Evolutionary conservation across 228 moss, liverwort and hornwort genomes (phyloP).

Genomic region (Sphagnum magellanicum): DNA sequence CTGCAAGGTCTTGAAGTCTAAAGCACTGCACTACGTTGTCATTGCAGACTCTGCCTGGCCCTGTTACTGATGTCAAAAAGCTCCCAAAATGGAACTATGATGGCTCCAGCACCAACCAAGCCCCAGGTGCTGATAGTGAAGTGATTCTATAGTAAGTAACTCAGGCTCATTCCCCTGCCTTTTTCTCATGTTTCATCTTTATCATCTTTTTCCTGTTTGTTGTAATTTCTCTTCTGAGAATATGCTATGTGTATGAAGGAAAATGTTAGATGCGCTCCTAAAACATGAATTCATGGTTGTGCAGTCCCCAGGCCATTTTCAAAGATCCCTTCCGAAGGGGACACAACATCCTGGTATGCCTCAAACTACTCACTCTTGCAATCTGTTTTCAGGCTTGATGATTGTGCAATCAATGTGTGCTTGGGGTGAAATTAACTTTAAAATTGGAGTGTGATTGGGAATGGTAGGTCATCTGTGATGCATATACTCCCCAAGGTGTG

Average conservation of each 20-base stretch:
- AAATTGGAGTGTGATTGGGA: too few relatives aligned
- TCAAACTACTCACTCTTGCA: too few relatives aligned
- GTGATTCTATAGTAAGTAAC: constrained; percentile 59
- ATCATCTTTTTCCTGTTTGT: too few relatives aligned
- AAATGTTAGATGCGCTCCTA: too few relatives aligned
- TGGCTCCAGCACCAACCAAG: constrained; percentile 73
- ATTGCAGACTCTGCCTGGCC: constrained; percentile 54
- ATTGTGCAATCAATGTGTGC: too few relatives aligned
- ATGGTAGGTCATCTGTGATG: constrained; percentile 64
- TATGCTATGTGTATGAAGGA: too few relatives aligned
- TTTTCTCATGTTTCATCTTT: too few relatives aligned
- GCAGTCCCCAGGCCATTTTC: constrained; percentile 78
- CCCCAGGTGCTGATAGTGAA: constrained; percentile 63
- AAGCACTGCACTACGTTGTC: too few relatives aligned
- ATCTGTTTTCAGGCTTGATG: too few relatives aligned
- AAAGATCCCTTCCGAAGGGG: constrained; percentile 72
- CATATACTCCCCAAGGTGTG: constrained; percentile 59
- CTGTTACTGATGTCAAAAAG: constrained; percentile 27
- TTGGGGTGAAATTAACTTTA: too few relatives aligned
- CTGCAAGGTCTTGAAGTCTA: too few relatives aligned
- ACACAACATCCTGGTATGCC: constrained; percentile 65
- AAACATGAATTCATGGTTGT: not conserved
- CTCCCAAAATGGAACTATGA: constrained; percentile 89
- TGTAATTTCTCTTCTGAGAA: too few relatives aligned
- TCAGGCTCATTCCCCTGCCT: not conserved